Evolutionary conservation across 805 yeast genomes (phyloP).

Genomic region (Wickerhamiella occidentalis): DNA sequence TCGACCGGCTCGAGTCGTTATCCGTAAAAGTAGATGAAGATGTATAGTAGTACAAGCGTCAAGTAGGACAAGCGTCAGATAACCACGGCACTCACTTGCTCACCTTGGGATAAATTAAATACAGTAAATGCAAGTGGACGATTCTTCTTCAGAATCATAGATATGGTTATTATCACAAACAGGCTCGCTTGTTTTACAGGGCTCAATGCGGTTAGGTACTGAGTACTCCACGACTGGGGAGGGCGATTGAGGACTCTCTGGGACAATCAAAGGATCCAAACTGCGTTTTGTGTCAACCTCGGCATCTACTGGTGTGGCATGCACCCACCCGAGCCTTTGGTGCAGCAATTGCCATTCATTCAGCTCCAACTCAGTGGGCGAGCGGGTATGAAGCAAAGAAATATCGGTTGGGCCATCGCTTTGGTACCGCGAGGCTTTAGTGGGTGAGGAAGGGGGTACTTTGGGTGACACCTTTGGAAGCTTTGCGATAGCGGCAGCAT

Average conservation of each 20-base stretch:
- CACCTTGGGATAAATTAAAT: background rate
- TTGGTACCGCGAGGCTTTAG: background rate
- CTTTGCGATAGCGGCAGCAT: background rate
- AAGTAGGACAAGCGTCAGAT: no score
- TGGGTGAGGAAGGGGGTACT: no score
- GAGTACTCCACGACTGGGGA: background rate
- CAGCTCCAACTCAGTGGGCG: background rate
- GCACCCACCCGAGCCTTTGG: constrained; percentile 3
- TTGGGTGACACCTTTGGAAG: background rate
- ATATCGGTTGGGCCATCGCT: background rate
- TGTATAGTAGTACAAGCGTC: no score
- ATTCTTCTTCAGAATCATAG: background rate
- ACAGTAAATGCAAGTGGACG: background rate
- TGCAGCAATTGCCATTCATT: constrained; percentile 1
- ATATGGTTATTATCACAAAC: background rate
- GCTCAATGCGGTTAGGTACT: background rate
- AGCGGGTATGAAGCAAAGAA: background rate
- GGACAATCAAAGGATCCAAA: no score
- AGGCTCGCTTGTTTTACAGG: background rate
- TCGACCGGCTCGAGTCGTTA: background rate
- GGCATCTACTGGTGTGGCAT: no score
- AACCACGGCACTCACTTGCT: no score
- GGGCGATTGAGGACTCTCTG: background rate
- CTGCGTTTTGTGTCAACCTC: no score
- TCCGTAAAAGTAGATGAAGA: no score